These are phyloP conservation scores for Ilyonectria mors-panacis DNA, from an alignment of 2,329 filamentous ascomycete genomes.

Conservation along the genomic window DNA sequence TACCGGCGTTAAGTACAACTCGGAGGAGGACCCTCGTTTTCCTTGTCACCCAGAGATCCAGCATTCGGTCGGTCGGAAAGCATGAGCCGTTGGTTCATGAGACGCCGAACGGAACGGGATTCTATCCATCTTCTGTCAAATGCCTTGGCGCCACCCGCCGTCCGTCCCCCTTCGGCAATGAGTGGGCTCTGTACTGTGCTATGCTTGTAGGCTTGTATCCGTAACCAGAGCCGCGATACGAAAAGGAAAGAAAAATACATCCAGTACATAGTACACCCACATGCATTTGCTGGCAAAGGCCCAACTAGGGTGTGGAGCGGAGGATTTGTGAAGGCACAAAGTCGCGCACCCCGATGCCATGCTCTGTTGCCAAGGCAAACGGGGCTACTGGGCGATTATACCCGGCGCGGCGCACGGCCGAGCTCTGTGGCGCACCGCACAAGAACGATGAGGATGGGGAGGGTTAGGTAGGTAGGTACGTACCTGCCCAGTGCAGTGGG, in stretches of 20 bases:
- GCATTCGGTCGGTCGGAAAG: neutral
- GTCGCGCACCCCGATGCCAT: slow-evolving; percentile 23
- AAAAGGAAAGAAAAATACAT: slow-evolving; percentile 11
- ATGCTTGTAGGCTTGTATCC: neutral
- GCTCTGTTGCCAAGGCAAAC: slow-evolving; percentile 22
- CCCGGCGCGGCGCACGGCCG: slow-evolving; percentile 17
- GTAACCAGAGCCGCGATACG: slow-evolving; percentile 8
- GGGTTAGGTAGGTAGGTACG: slow-evolving; percentile 19
- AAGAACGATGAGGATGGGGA: slow-evolving; percentile 21
- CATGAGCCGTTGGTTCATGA: slow-evolving; percentile 17
- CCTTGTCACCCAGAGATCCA: neutral
- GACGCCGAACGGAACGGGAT: neutral
- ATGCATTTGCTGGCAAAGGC: slow-evolving; percentile 14
- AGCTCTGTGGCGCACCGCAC: slow-evolving; percentile 22
- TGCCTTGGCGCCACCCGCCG: slow-evolving; percentile 7
- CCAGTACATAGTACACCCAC: neutral
- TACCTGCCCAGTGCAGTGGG: slow-evolving; percentile 23
- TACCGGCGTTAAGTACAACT: neutral
- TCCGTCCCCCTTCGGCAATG: slow-evolving; percentile 2
- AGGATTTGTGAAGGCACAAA: slow-evolving; percentile 26
- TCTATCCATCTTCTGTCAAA: neutral
- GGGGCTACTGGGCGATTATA: slow-evolving; percentile 25
- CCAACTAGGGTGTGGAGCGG: slow-evolving; percentile 15
- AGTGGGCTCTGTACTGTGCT: slow-evolving; percentile 1
- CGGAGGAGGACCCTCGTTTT: neutral